Evolutionary conservation across 306 rosid species (phyloP), one percentile per base, ranked within the genome.

Genomic region (Trichosanthes cucumerina): DNA sequence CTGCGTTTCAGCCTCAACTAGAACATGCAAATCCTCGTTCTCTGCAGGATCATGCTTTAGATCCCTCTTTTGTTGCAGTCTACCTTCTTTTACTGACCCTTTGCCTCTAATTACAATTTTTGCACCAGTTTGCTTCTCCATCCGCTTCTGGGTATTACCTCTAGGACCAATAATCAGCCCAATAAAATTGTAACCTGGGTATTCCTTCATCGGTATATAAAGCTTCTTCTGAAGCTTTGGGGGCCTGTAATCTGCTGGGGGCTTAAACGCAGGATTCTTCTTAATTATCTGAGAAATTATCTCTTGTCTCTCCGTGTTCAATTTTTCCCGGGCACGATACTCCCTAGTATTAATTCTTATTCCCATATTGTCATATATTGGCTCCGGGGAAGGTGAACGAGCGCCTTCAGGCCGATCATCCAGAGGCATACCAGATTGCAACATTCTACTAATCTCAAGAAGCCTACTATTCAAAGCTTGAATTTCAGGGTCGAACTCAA

Each of bases 141-240:
- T 95, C 76, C 99, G 82, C 85, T 95, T 95, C 90, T 95, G 99
- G 1, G 99, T 95, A 77, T 95, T 95, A 4, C 99, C 99, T 81
- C 99, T 87, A 0, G 99, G 99, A 50, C 99, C 99, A 59, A 95
- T 95, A 69, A 95, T 95, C 34, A 95, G 96, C 58, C 99, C 99
- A 0, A 95, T 95, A 38, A 95, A 95, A 82, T 95, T 95, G 79
- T 95, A 95, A 54, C 99, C 99, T 0, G 99, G 99, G 70, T 88
- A 95, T 59, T 95, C 99, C 53, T 95, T 95, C 99, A 95, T 95
- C 0, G 97, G 99, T 39, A 95, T 95, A 75, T 92, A 95, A 41
- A 95, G 99, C 93, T 95, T 95, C 93, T 91, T 95, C 76, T 95
- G 92, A 85, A 95, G 99, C 96, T 95, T 95, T 0, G 97, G 99